Conservation (phyloP, 768 basidiomycete genomes). For the Collybia sordida region DNA sequence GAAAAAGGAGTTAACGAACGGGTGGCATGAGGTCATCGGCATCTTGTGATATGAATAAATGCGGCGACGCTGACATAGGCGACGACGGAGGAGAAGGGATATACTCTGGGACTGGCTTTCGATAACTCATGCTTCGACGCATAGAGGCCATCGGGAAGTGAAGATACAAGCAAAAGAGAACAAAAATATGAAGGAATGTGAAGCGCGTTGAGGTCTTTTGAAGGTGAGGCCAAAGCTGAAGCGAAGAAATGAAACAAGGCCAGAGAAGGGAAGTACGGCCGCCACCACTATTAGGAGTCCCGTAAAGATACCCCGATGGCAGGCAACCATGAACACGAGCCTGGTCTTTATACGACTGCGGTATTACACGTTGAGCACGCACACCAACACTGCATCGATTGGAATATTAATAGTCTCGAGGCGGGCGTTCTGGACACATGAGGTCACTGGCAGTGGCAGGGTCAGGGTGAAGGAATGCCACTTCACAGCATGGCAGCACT, state of each 20-base stretch:
- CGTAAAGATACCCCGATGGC: neutral
- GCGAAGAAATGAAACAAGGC: neutral
- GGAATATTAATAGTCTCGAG: neutral
- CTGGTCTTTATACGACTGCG: conserved; percentile 1
- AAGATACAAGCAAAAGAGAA: conserved; percentile 1
- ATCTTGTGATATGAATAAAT: conserved; percentile 9
- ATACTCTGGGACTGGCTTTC: conserved; percentile 70
- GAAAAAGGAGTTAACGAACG: conserved; percentile 1
- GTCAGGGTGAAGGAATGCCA: neutral
- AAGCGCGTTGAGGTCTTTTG: neutral
- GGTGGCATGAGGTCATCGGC: conserved; percentile 7
- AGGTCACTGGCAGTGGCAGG: neutral
- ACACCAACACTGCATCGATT: neutral
- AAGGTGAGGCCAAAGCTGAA: conserved; percentile 1
- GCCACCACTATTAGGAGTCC: neutral
- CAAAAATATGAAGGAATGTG: neutral
- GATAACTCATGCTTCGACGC: conserved; percentile 55
- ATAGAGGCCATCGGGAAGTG: conserved; percentile 13
- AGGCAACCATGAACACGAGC: neutral
- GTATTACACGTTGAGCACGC: conserved; percentile 5
- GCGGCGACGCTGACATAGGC: conserved; percentile 19
- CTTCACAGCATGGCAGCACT: too few relatives aligned
- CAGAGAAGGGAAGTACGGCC: neutral
- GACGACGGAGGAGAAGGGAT: conserved; percentile 63
- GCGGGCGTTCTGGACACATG: neutral